These are phyloP conservation scores for Populus tomentosa DNA, from an alignment of 441 rosid genomes.

Conservation along the genomic window DNA sequence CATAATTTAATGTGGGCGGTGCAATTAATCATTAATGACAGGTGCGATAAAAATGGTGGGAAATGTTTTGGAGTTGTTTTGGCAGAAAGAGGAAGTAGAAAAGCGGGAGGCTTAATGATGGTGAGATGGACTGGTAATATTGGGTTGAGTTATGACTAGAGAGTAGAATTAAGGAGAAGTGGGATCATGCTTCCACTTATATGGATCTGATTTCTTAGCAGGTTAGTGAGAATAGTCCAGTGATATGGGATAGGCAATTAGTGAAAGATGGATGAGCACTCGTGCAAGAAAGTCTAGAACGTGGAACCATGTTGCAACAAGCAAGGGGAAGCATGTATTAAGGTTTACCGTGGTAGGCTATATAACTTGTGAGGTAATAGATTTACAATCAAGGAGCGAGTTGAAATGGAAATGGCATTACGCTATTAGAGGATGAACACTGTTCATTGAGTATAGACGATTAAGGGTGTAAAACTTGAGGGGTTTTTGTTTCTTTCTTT, in stretches of 20 bases:
- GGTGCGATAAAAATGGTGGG: too few species aligned
- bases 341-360: not conserved
- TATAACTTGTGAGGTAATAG: not conserved
- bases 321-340: not conserved
- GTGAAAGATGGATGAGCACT: not conserved
- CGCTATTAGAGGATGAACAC: not conserved
- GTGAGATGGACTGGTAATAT: not conserved
- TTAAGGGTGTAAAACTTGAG: not conserved
- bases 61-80: too few species aligned
- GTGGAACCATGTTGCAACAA: not conserved
- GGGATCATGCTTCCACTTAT: slow-evolving; percentile 6
- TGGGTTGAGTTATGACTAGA: not conserved
- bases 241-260: not conserved
- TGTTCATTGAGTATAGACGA: not conserved
- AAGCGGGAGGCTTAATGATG: too few species aligned
- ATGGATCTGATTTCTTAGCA: not conserved
- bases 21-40: too few species aligned
- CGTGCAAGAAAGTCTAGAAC: not conserved
- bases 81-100: too few species aligned
- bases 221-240: not conserved
- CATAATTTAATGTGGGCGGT: too few species aligned
- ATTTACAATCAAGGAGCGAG: not conserved
- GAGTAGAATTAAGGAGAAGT: not conserved
- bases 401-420: not conserved
- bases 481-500: not conserved